These are phyloP conservation scores for Alliaria petiolata DNA, from an alignment of 345 rosid species.

Conservation along the genomic window DNA sequence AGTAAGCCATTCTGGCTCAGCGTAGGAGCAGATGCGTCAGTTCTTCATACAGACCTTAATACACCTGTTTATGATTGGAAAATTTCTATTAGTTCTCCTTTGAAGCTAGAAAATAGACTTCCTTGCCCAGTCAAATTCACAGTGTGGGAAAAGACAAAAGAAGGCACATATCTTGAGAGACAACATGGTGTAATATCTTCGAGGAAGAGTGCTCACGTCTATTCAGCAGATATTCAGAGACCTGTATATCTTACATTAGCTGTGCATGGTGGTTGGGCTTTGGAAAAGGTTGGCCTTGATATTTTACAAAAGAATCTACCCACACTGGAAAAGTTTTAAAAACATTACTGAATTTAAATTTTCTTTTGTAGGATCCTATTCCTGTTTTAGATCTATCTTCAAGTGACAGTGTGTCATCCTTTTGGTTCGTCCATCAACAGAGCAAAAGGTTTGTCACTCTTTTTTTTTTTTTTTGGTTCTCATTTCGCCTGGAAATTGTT, in stretches of 20 bases:
- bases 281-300: conserved; percentile 69
- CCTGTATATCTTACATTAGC: conserved; percentile 71
- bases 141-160: conserved; percentile 76
- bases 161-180: conserved; percentile 65
- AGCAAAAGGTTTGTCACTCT: conserved; percentile 69
- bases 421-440: conserved; percentile 94
- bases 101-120: conserved; percentile 93
- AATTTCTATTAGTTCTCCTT: conserved; percentile 76
- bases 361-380: conserved; percentile 65
- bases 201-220: conserved; percentile 55
- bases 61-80: conserved; percentile 96
- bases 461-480: neutral
- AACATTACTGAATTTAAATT: neutral
- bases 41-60: conserved; percentile 89
- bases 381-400: conserved; percentile 78
- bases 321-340: neutral
- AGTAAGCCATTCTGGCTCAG: conserved; percentile 86
- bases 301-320: conserved; percentile 4
- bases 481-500: neutral
- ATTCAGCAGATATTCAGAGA: conserved; percentile 68
- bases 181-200: conserved; percentile 63
- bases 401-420: conserved; percentile 64
- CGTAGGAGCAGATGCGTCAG: conserved; percentile 78
- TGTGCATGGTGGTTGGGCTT: conserved; percentile 87
- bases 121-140: conserved; percentile 87